Percentiles rank a stretch among this genome's conserved stretches.
Conservation (phyloP, 495 filamentous ascomycete genomes). For the Letharia columbiana region DNA sequence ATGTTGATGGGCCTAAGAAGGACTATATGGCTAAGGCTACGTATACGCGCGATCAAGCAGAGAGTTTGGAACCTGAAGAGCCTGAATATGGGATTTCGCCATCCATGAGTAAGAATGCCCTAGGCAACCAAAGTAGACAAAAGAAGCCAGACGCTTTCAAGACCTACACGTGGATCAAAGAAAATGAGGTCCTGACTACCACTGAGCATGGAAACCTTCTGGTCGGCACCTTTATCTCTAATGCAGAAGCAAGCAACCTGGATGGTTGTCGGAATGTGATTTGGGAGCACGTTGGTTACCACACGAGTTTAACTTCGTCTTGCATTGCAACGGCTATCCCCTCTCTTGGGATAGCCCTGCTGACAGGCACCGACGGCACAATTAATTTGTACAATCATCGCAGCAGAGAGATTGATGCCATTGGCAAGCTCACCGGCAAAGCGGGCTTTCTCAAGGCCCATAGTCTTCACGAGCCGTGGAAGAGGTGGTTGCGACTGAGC, state of each 20-base stretch:
- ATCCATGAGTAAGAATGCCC: not conserved
- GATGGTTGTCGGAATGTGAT: not conserved
- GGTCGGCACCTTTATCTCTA: slow-evolving; percentile 30
- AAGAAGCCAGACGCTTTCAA: slow-evolving; percentile 43
- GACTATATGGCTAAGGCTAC: slow-evolving; percentile 20
- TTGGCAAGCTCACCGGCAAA: slow-evolving; percentile 39
- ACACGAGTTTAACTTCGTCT: slow-evolving; percentile 35
- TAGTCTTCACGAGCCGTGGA: slow-evolving; percentile 1
- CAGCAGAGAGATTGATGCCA: slow-evolving; percentile 20
- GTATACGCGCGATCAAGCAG: slow-evolving; percentile 10
- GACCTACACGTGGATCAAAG: slow-evolving; percentile 56
- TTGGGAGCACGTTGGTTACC: slow-evolving; percentile 16
- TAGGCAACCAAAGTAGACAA: not conserved
- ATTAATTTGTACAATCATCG: slow-evolving; percentile 40
- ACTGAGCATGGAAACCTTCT: slow-evolving; percentile 54
- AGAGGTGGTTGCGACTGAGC: not conserved
- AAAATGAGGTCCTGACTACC: slow-evolving; percentile 47
- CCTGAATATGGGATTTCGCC: too few species aligned
- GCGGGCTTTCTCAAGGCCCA: slow-evolving; percentile 42
- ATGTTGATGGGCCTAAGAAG: slow-evolving; percentile 27
- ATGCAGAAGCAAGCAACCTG: not conserved
- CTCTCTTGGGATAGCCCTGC: slow-evolving; percentile 33
- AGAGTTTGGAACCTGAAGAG: not conserved
- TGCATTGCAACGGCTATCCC: slow-evolving; percentile 35
- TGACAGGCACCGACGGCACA: slow-evolving; percentile 47